Base-by-base conservation (phyloP, 768 basidiomycete species). In the Lyophyllum atratum region DNA sequence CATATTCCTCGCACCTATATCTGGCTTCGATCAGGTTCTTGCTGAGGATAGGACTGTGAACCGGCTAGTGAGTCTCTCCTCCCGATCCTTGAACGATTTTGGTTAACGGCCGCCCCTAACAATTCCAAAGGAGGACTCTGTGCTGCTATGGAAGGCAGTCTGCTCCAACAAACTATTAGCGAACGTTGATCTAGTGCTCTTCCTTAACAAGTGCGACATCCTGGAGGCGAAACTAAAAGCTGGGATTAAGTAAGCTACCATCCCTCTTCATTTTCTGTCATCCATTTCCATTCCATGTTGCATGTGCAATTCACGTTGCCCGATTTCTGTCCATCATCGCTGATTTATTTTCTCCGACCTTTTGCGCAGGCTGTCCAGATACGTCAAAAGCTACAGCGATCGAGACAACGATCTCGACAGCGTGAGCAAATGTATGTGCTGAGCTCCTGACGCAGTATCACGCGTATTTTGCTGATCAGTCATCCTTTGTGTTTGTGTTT, bases 191-290 rank as follows among this genome's bases (percentile, higher is more conserved):
- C 76, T 93, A 31, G 85, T 93, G 50, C 78, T 93, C 25, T 94
- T 93, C 78, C 79, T 94, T 51, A 93, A 93, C 77, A 94, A 94
- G 66, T 92, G 92, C 64, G 91, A 93, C 69, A 88, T 93, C 54
- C 74, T 93, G 39, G 86, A 88, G 44, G 66, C 75, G 54, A 93
- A 93, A 71, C 74, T 93, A 39, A 76, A 77, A 22, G 64, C 66
- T 1, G 85, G 85, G 0, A 72, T 82, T 21, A 59, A 39, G 66
- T 63, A 46, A 21, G 61, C 51, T 1, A 9, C 11, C 49, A 1
- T 22, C 43, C 52, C 25, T 45, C 26, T 49, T 31, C 42, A 21
- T 33, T 31, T 14, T 42, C 34, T 42, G 2, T n/a, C 31, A 10
- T 8, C 34, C 49, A 33, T 10, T 39, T 50, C 49, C 21, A 19